Evolutionary conservation across 2,329 filamentous ascomycete genomes (phyloP).

Genomic region (Aspergillus neotritici): DNA sequence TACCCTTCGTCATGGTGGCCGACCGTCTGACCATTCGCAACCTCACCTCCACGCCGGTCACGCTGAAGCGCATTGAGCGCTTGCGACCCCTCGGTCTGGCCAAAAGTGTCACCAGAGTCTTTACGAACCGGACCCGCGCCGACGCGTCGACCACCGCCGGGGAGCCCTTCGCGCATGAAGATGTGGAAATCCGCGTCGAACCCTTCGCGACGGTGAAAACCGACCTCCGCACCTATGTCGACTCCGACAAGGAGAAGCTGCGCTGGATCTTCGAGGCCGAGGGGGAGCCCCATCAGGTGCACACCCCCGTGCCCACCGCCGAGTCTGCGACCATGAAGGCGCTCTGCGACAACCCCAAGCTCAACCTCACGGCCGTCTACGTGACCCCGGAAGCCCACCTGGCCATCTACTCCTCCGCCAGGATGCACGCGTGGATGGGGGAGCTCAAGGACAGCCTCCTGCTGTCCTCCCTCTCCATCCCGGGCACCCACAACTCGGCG

Average conservation of each 20-base stretch:
- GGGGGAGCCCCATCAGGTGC: constrained; percentile 64
- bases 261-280: constrained; percentile 66
- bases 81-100: constrained; percentile 56
- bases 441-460: constrained; percentile 65
- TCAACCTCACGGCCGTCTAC: constrained; percentile 62
- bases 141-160: constrained; percentile 46
- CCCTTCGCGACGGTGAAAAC: constrained; percentile 64
- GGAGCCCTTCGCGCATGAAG: constrained; percentile 55
- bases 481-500: constrained; percentile 92
- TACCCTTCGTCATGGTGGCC: constrained; percentile 28
- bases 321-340: constrained; percentile 58
- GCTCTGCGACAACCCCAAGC: constrained; percentile 48
- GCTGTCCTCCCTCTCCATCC: constrained; percentile 77
- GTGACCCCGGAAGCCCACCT: constrained; percentile 51
- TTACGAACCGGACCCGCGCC: constrained; percentile 40
- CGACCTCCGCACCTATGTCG: constrained; percentile 55
- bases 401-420: constrained; percentile 63
- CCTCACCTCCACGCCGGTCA: constrained; percentile 66
- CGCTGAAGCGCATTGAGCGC: constrained; percentile 67
- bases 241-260: constrained; percentile 57
- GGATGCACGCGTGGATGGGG: constrained; percentile 73
- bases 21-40: constrained; percentile 69
- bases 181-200: constrained; percentile 58
- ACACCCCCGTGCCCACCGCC: constrained; percentile 59
- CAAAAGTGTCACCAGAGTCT: constrained; percentile 42